Base-by-base conservation (phyloP, 2,329 filamentous ascomycete genomes). In the Trichoderma sp. region DNA sequence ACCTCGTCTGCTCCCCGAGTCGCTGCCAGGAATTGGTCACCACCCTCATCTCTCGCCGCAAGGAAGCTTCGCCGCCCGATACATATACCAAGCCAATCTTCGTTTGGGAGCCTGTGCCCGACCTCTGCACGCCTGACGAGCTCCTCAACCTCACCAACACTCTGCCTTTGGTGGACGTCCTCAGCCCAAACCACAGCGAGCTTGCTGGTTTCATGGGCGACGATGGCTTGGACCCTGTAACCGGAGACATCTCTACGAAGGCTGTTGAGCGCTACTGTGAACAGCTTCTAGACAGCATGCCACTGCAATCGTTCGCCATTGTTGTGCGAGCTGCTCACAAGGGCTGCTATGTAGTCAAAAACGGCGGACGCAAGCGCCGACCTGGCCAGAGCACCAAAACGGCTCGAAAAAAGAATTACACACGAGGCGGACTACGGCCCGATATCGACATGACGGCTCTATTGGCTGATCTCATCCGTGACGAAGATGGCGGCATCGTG, bases 31-130 rank as follows among this genome's bases (percentile, higher is more conserved):
- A 93, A 73, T 89, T 98, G 27, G 91, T 97, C 27, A 84, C 89
- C 1, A 90, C 91, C n/a, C 93, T 98, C 76, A 86, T 91, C 6
- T 85, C 87, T 4, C 88, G 91, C 35, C 86, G 90, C 9, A 88
- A 87, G 80, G 84, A 84, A 9, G 77, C 85, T 29, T 76, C 79
- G 16, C 77, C 83, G 0, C 76, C 79, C 5, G 82, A 84, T 63
- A 76, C 80, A 12, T 87, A 87, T 78, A 80, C 86, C 1, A 89
- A 89, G 65, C 94, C 95, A 1, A 84, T 95, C 7, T 94, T 98
- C 82, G 91, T 98, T 71, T 99, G 96, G 96, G 97, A 99, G 83
- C 97, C 97, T 1, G 94, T 98, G 1, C 97, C 97, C 1, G 95
- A 98, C 83, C 88, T 94, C 1, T 98, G 95, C 83, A 92, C 90